Base-by-base conservation (phyloP, 1,284 basidiomycete species). In the Trichosporon sp. region DNA sequence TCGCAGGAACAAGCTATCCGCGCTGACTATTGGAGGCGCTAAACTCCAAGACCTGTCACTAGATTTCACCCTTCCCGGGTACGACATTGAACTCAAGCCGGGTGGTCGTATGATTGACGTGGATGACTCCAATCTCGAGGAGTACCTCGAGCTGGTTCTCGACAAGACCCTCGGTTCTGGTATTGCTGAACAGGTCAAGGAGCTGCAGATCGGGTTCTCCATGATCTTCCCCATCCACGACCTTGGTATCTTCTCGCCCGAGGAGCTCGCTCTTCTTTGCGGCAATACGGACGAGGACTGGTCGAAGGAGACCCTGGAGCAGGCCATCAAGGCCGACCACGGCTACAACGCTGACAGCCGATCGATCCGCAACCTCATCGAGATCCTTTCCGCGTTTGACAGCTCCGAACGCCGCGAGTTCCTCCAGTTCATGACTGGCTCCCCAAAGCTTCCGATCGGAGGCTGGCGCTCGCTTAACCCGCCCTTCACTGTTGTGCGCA, bases 361-460 rank as follows among this genome's bases (percentile, higher is more conserved):
- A 37, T 90, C 94, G 0, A 95, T 99, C 76, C 90, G 90, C 61
- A 91, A 95, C 79, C 87, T 99, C 72, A 85, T 98, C 46, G 91
- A 92, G 70, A 89, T 96, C 77, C 93, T 99, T 90, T 87, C 92
- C 0, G 88, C 89, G 67, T 98, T 93, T 79, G 90, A 92, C 77
- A 83, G 83, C 21, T 82, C 88, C 1, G 88, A 90, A 61, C 90
- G 96, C 51, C 90, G 97, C 72, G 91, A 91, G 73, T 98, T 93
- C 85, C 85, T 99, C 66, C 96, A 98, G 81, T 99, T 99, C 81
- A 93, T 98, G 76, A 98, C 97, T 12, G 97, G 97, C 70, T 95
- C 95, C 78, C 93, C 93, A 12, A 94, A 94, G 81, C 83, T 96
- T 64, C 94, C 94, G 19, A 97, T 98, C 73, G 96, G 96, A 75